These are phyloP conservation scores for Hypomontagnella monticulosa DNA, from an alignment of 495 filamentous ascomycete species.

Conservation along the genomic window DNA sequence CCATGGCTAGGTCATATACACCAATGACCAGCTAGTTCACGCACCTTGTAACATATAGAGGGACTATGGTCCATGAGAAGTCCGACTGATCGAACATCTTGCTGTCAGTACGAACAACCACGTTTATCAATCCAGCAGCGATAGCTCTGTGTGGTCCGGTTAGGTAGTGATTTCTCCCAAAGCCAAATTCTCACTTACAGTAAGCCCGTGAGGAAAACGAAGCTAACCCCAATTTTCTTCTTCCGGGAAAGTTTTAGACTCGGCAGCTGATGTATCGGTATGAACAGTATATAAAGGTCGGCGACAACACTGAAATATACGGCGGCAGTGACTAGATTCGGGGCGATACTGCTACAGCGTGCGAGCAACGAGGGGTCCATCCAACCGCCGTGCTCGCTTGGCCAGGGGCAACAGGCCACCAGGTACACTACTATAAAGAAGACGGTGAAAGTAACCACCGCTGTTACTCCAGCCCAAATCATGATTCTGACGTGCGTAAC, in stretches of 20 bases:
- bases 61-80: constrained; percentile 32
- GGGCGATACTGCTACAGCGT: constrained; percentile 11
- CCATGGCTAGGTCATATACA: background rate
- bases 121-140: constrained; percentile 12
- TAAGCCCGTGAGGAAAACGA: constrained; percentile 30
- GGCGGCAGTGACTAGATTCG: constrained; percentile 15
- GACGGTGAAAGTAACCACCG: constrained; percentile 17
- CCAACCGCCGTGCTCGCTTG: constrained; percentile 48
- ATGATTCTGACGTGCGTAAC: constrained; percentile 21
- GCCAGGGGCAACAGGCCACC: constrained; percentile 45
- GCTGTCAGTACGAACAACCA: constrained; percentile 15
- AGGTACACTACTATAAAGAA: constrained; percentile 19
- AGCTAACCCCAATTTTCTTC: constrained; percentile 26
- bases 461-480: constrained; percentile 29
- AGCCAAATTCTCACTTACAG: constrained; percentile 12
- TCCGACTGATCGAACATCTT: constrained; percentile 23
- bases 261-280: constrained; percentile 27
- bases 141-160: background rate
- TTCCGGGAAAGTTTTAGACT: constrained; percentile 23
- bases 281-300: constrained; percentile 34
- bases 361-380: constrained; percentile 14
- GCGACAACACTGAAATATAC: constrained; percentile 22
- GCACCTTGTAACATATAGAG: constrained; percentile 23
- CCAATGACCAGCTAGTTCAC: background rate
- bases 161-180: background rate